Evolutionary conservation across 108 stramenopile species (phyloP).

Genomic region (Cyclotella kingstonii): DNA sequence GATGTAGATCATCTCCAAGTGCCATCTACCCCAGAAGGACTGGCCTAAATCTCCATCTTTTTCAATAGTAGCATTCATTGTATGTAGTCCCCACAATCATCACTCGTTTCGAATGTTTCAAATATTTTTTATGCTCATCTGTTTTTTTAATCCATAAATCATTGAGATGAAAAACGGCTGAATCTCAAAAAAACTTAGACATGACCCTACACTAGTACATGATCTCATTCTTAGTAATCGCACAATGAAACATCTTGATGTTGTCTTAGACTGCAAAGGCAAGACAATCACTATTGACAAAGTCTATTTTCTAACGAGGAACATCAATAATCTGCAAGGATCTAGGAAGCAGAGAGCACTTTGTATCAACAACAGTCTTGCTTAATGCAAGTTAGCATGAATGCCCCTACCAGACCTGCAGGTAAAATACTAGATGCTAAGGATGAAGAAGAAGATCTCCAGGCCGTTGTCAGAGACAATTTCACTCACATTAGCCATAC

Average conservation of each 20-base stretch:
- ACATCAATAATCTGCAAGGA: neutral
- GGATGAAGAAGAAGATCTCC: neutral
- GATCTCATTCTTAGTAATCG: neutral
- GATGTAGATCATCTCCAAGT: too few relatives aligned
- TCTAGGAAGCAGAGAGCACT: neutral
- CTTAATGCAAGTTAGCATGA: neutral
- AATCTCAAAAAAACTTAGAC: too few relatives aligned
- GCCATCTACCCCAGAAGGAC: too few relatives aligned
- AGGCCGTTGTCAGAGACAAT: neutral
- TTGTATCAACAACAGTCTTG: neutral
- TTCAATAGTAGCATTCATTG: too few relatives aligned
- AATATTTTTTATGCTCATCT: too few relatives aligned
- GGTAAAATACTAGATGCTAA: neutral
- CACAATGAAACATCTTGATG: neutral
- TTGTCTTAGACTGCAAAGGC: neutral
- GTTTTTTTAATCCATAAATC: too few relatives aligned
- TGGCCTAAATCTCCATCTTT: too few relatives aligned
- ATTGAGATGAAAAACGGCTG: too few relatives aligned
- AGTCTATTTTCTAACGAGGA: neutral
- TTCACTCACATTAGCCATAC: neutral
- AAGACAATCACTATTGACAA: neutral
- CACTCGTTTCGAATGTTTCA: too few relatives aligned
- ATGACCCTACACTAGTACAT: neutral
- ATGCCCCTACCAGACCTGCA: constrained; percentile 10
- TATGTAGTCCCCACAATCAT: too few relatives aligned